Evolutionary conservation across 345 rosid species (phyloP).

Genomic region (Linum trigynum): DNA sequence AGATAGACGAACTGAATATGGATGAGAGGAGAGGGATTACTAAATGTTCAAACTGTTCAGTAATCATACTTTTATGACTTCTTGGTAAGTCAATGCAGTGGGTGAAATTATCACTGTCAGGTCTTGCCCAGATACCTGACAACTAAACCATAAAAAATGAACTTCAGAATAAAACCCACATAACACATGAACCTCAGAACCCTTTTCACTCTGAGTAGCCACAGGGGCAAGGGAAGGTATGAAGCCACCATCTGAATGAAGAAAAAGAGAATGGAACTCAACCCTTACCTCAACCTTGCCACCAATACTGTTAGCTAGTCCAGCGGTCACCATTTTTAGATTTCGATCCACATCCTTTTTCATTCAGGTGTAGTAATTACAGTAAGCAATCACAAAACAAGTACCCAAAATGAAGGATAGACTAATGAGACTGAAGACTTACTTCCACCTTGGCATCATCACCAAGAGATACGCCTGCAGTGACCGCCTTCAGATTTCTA

Average conservation of each 20-base stretch:
- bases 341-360: slow-evolving; percentile 34
- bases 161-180: slow-evolving; percentile 9
- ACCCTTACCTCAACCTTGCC: slow-evolving; percentile 46
- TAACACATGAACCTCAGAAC: background rate
- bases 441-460: slow-evolving; percentile 36
- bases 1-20: slow-evolving; percentile 6
- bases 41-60: background rate
- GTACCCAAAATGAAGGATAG: background rate
- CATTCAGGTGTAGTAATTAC: background rate
- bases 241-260: background rate
- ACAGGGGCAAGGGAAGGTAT: background rate
- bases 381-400: background rate
- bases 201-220: no score
- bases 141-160: slow-evolving; percentile 35
- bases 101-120: slow-evolving; percentile 64
- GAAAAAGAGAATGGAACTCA: slow-evolving; percentile 1
- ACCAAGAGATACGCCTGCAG: slow-evolving; percentile 26
- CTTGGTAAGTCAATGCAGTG: slow-evolving; percentile 57
- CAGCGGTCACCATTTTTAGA: slow-evolving; percentile 35
- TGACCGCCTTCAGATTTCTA: slow-evolving; percentile 33
- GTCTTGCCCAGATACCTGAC: slow-evolving; percentile 79
- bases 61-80: slow-evolving; percentile 53
- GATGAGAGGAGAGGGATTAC: background rate
- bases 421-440: slow-evolving; percentile 25
- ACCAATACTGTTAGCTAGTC: slow-evolving; percentile 18